These are phyloP conservation scores for Microdochium bolleyi DNA, from an alignment of 2,329 filamentous ascomycete species.

Conservation along the genomic window DNA sequence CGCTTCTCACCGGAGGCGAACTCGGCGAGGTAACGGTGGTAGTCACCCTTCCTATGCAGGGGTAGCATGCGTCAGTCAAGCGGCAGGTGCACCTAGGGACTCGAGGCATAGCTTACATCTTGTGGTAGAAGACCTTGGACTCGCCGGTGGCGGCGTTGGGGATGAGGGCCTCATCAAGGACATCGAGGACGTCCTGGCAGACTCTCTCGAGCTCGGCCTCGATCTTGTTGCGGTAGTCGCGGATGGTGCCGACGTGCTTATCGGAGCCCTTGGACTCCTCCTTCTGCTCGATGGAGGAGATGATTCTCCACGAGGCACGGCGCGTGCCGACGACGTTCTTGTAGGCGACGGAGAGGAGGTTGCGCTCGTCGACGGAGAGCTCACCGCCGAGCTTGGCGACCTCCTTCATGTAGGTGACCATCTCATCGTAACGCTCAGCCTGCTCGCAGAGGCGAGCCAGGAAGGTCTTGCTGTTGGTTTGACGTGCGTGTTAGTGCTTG, in stretches of 20 bases:
- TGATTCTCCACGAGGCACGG: constrained; percentile 96
- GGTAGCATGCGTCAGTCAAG: constrained; percentile 97
- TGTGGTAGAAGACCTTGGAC: constrained; percentile 99
- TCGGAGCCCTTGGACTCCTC: constrained; percentile 98
- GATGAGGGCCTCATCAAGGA: constrained; percentile 89
- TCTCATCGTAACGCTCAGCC: constrained; percentile 99
- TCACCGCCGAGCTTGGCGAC: constrained; percentile 81
- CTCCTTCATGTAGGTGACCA: constrained; percentile 99
- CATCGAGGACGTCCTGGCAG: constrained; percentile 94
- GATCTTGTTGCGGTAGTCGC: constrained; percentile 98
- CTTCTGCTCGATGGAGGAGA: constrained; percentile 98
- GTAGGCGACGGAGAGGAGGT: constrained; percentile 95
- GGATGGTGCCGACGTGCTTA: constrained; percentile 82
- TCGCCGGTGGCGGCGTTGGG: constrained; percentile 90
- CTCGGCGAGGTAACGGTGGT: constrained; percentile 89
- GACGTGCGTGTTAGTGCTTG: constrained; percentile 24
- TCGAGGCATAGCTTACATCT: constrained; percentile 65
- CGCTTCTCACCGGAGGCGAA: constrained; percentile 92
- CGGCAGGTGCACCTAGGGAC: neutral
- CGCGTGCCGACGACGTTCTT: constrained; percentile 98
- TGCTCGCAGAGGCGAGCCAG: constrained; percentile 99
- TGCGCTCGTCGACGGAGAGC: constrained; percentile 91
- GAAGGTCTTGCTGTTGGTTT: constrained; percentile 82
- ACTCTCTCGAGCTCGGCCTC: constrained; percentile 95
- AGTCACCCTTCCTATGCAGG: constrained; percentile 83